Conservation (phyloP, 495 filamentous ascomycete genomes). For the Penicillium desertorum region DNA sequence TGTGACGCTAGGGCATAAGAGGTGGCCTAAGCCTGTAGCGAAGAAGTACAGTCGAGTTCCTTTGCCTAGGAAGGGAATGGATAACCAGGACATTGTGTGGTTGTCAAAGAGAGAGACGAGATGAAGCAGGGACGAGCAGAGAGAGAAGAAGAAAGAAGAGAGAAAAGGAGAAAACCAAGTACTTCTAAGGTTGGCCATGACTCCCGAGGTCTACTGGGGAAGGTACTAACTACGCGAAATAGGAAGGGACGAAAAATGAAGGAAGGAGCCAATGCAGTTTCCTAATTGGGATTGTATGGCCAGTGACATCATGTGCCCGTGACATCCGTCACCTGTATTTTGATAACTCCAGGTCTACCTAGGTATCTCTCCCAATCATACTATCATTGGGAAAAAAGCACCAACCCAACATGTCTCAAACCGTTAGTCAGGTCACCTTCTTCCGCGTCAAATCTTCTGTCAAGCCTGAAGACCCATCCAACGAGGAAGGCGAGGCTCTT, state of each 20-base stretch:
- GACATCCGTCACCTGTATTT: slow-evolving; percentile 13
- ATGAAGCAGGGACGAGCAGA: not conserved
- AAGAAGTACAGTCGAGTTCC: not conserved
- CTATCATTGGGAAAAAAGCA: not conserved
- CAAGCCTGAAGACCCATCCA: slow-evolving; percentile 43
- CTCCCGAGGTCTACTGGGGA: not conserved
- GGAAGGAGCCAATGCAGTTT: not conserved
- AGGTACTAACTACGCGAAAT: not conserved
- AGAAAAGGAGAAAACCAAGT: not conserved
- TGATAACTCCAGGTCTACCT: no score
- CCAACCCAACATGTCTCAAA: slow-evolving; percentile 20
- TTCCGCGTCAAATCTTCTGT: slow-evolving; percentile 41
- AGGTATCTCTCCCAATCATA: not conserved
- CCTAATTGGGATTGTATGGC: not conserved
- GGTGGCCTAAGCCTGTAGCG: not conserved
- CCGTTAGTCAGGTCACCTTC: slow-evolving; percentile 41
- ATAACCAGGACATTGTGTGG: not conserved
- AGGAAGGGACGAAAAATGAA: not conserved
- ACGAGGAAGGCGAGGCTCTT: slow-evolving; percentile 33
- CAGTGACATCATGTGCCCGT: slow-evolving; percentile 14
- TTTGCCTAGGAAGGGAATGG: not conserved
- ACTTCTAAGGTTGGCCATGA: not conserved
- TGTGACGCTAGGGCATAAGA: not conserved
- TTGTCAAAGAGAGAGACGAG: not conserved
- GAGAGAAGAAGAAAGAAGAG: not conserved